Conservation (phyloP, 2,329 filamentous ascomycete species). For the Aphanocladium album region DNA sequence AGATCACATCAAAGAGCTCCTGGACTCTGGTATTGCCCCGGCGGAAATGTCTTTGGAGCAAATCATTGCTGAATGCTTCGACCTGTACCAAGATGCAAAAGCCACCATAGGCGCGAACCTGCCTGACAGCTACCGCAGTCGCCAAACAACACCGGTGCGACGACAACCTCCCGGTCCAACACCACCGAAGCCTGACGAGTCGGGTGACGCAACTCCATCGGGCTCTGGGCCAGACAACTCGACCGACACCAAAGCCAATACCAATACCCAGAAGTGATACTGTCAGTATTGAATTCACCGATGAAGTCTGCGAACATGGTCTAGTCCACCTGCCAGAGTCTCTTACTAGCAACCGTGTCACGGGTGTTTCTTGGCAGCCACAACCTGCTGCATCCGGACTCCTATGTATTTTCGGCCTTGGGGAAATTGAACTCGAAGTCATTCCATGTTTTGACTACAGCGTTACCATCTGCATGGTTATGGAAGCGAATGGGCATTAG, state of each 20-base stretch:
- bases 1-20: slow-evolving; percentile 44
- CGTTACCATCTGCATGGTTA: neutral
- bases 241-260: neutral
- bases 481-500: neutral
- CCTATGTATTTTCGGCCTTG: neutral
- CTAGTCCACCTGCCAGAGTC: neutral
- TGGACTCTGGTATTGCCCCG: slow-evolving; percentile 43
- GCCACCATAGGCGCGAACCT: slow-evolving; percentile 43
- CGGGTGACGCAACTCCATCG: neutral
- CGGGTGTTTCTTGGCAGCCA: neutral
- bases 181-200: neutral
- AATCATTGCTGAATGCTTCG: slow-evolving; percentile 43
- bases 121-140: slow-evolving; percentile 34
- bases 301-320: neutral
- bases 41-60: slow-evolving; percentile 39
- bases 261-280: neutral
- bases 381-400: neutral
- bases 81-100: slow-evolving; percentile 40
- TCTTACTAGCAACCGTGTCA: neutral
- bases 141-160: slow-evolving; percentile 13
- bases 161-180: neutral
- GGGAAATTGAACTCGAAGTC: neutral
- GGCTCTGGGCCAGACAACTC: neutral
- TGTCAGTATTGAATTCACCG: neutral
- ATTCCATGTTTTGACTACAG: neutral